Evolutionary conservation across 106 monocot genomes (phyloP).

Genomic region (Vanilla planifolia): DNA sequence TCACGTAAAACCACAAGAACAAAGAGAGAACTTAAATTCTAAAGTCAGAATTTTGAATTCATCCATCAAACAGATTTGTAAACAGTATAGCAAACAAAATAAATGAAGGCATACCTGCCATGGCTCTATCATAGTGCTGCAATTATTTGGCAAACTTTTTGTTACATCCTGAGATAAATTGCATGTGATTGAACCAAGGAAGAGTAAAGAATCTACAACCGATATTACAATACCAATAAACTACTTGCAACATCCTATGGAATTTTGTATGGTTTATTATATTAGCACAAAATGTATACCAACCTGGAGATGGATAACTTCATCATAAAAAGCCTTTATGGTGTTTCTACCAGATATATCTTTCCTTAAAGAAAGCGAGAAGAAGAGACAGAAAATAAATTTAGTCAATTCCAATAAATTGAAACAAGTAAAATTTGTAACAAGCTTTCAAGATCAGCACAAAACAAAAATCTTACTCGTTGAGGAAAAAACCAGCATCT

Average conservation of each 20-base stretch:
- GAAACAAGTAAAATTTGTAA: not conserved
- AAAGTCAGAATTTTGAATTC: not conserved
- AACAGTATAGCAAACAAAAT: conserved; percentile 5
- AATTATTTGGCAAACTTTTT: conserved; percentile 48
- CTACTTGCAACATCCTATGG: too few relatives aligned
- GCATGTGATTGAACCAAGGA: not conserved
- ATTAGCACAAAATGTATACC: conserved; percentile 2
- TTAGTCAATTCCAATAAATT: not conserved
- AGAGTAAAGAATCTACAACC: too few relatives aligned
- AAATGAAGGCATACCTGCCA: conserved; percentile 38
- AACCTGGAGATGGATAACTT: conserved; percentile 78
- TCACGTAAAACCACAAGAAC: not conserved
- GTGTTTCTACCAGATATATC: conserved; percentile 64
- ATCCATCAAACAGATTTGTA: conserved; percentile 2
- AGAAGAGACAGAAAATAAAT: conserved; percentile 7
- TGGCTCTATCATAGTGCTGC: conserved; percentile 41
- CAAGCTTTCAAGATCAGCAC: not conserved
- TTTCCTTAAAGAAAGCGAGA: conserved; percentile 54
- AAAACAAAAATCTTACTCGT: conserved; percentile 36
- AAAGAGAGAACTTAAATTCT: too few relatives aligned
- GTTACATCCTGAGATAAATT: conserved; percentile 36
- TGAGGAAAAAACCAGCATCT: conserved; percentile 92
- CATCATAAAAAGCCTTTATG: conserved; percentile 60
- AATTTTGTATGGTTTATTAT: not conserved
- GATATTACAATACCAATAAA: too few relatives aligned